Conservation (phyloP, 495 filamentous ascomycete genomes). For the Parmelia sp. region DNA sequence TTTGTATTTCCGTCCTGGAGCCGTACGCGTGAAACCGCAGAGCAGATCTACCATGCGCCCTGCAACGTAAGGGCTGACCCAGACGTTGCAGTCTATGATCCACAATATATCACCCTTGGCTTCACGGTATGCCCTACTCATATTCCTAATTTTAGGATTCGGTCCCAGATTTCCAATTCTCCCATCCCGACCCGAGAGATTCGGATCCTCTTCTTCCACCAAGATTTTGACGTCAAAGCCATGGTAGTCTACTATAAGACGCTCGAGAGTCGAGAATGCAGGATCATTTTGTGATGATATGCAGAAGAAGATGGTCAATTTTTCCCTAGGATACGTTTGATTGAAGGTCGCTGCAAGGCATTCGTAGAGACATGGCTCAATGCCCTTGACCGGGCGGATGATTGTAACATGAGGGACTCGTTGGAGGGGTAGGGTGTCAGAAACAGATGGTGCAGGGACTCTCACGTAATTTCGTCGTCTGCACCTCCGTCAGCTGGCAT, state of each 20-base stretch:
- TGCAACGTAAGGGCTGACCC: slow-evolving; percentile 72
- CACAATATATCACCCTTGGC: slow-evolving; percentile 87
- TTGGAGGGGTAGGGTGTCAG: slow-evolving; percentile 25
- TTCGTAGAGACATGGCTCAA: slow-evolving; percentile 84
- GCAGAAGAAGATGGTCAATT: slow-evolving; percentile 78
- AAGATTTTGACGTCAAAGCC: slow-evolving; percentile 65
- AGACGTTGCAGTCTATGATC: slow-evolving; percentile 96
- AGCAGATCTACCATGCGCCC: slow-evolving; percentile 84
- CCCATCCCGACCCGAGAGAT: slow-evolving; percentile 49
- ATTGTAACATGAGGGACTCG: slow-evolving; percentile 76
- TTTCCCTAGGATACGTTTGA: slow-evolving; percentile 70
- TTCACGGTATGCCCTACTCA: slow-evolving; percentile 93
- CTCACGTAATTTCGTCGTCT: slow-evolving; percentile 44
- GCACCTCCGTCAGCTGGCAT: slow-evolving; percentile 22
- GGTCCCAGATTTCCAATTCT: slow-evolving; percentile 66
- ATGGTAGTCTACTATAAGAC: slow-evolving; percentile 64
- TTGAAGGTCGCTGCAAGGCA: slow-evolving; percentile 87
- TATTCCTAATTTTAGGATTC: slow-evolving; percentile 96
- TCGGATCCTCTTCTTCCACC: slow-evolving; percentile 84
- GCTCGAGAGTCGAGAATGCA: slow-evolving; percentile 64
- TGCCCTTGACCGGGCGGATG: slow-evolving; percentile 88
- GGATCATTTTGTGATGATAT: slow-evolving; percentile 72
- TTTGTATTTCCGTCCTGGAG: slow-evolving; percentile 61
- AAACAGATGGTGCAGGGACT: slow-evolving; percentile 34
- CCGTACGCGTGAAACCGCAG: slow-evolving; percentile 51